Evolutionary conservation across 2,329 filamentous ascomycete species (phyloP).

Genomic region (Colletotrichum kahawae): DNA sequence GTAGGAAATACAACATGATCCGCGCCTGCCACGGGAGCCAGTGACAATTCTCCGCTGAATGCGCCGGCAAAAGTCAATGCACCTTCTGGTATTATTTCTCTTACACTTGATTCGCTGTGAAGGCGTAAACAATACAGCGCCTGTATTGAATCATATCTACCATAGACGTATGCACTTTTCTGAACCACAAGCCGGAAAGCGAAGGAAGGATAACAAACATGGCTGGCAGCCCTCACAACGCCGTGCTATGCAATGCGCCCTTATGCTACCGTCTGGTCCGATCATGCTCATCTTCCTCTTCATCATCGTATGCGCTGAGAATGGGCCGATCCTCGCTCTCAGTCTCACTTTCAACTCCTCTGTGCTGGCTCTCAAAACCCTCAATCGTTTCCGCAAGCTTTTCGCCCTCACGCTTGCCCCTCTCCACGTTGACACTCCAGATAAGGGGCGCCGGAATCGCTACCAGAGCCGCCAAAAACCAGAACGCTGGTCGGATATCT

Average conservation of each 20-base stretch:
- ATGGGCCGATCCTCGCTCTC: conserved; percentile 39
- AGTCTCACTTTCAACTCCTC: conserved; percentile 23
- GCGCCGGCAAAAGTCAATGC: background rate
- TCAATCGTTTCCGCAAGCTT: conserved; percentile 67
- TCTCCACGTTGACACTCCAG: conserved; percentile 82
- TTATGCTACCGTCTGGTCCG: background rate
- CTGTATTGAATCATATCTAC: background rate
- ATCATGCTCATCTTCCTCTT: conserved; percentile 27
- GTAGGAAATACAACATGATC: background rate
- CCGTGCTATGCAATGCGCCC: conserved; percentile 27
- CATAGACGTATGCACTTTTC: background rate
- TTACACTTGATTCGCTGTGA: background rate
- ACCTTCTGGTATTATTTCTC: background rate
- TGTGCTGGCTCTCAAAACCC: conserved; percentile 41
- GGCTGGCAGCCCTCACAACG: conserved; percentile 22
- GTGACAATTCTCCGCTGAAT: background rate
- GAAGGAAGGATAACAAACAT: background rate
- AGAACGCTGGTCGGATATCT: conserved; percentile 86
- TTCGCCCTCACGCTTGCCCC: conserved; percentile 72
- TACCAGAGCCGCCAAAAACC: conserved; percentile 87
- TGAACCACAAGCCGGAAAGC: background rate
- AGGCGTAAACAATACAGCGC: background rate
- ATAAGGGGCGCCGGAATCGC: conserved; percentile 85
- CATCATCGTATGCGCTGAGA: conserved; percentile 37
- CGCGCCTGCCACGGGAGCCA: background rate